Evolutionary conservation across 1,284 basidiomycete species (phyloP), one percentile per base, ranked within the genome.

Genomic region (Marasmius oreades): DNA sequence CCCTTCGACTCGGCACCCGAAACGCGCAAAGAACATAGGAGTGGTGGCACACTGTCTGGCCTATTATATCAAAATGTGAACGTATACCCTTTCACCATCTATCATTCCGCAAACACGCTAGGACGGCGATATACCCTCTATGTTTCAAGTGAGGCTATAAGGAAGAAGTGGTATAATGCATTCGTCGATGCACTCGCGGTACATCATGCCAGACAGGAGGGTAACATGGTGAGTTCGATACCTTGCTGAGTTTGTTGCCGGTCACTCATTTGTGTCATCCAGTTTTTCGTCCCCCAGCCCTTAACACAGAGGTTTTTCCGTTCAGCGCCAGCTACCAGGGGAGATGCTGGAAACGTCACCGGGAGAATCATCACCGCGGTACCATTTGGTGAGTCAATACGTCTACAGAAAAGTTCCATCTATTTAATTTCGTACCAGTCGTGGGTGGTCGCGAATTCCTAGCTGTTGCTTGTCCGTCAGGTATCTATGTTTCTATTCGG

Each of bases 11-110:
- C 68, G 1, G 73, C 78, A 4, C 70, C 81, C 2, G 88, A 89
- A 61, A 74, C 69, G 47, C 80, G 87, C 28, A 85, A 80, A 63
- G 85, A 86, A 62, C 80, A 72, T 11, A 81, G 85, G 47, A 84
- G 85, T 55, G 78, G 79, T 28, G 66, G 78, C 4, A 66, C 88
- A n/a, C 67, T 88, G 24, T 81, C 85, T 53, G 77, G 72, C 48
- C 70, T 87, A 46, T 75, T 82, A 59, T 74, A 73, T 34, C 70
- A 78, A 55, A 69, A 75, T 59, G 71, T 81, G 45, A 68, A 78
- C 26, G 70, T 90, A 66, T 92, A 82, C 65, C 90, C 90, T 0
- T 88, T 92, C 67, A 86, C 82, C 1, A 71, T 92, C 60, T 88
- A 82, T 66, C 90, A 92, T 60, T 84, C 85, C 0, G 77, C 79